A percentile compares a stretch with the other conserved stretches of the same genome.
Evolutionary conservation across 306 rosid species (phyloP).

Genomic region (Psophocarpus tetragonolobus): DNA sequence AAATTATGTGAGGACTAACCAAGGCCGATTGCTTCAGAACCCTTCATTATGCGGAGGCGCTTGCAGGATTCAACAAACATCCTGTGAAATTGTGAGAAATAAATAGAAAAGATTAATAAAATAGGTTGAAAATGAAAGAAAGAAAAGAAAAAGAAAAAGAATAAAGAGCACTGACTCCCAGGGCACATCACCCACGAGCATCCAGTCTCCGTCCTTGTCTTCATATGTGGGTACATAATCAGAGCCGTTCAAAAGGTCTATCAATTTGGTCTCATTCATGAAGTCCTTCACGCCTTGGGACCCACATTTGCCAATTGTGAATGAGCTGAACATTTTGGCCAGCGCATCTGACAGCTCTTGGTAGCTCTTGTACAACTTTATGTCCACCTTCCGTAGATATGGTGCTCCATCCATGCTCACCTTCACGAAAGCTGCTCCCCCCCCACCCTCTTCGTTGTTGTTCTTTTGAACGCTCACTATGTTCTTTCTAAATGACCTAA

Average conservation of each 20-base stretch:
- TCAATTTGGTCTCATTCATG: conserved; percentile 75
- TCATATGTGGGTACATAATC: conserved; percentile 77
- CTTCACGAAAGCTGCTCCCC: conserved; percentile 62
- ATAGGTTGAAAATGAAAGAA: background rate
- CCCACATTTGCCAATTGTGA: conserved; percentile 68
- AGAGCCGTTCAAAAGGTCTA: conserved; percentile 72
- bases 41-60: conserved; percentile 83
- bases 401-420: conserved; percentile 98
- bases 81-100: conserved; percentile 29
- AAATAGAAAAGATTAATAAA: too few relatives aligned
- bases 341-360: conserved; percentile 70
- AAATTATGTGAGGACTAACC: conserved; percentile 51
- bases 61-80: conserved; percentile 81
- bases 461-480: conserved; percentile 52
- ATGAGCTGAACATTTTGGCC: conserved; percentile 80
- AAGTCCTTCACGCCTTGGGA: conserved; percentile 77
- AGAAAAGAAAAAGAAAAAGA: background rate
- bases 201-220: conserved; percentile 94
- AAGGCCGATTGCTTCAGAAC: conserved; percentile 86
- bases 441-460: conserved; percentile 19
- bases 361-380: conserved; percentile 76
- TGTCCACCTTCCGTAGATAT: conserved; percentile 80
- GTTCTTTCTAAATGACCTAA: conserved; percentile 76
- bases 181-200: conserved; percentile 95
- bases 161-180: conserved; percentile 66